A percentile compares a stretch with the other conserved stretches of the same genome.
Evolutionary conservation across 495 filamentous ascomycete genomes (phyloP).

Genomic region (Durotheca rogersii): DNA sequence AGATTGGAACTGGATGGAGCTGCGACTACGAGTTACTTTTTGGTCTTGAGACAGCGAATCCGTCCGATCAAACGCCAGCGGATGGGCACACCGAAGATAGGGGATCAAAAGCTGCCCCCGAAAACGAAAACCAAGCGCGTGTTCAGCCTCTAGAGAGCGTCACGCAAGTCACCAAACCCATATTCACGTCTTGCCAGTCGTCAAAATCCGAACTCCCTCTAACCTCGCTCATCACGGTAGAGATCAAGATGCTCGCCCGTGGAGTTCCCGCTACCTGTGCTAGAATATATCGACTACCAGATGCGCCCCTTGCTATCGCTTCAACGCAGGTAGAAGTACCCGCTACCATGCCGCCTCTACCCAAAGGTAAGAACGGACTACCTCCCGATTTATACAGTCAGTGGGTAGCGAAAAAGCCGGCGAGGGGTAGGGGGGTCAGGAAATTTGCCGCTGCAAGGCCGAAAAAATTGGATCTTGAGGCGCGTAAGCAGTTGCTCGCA

Average conservation of each 20-base stretch:
- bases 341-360: constrained; percentile 35
- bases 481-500: constrained; percentile 54
- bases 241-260: constrained; percentile 40
- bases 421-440: constrained; percentile 19
- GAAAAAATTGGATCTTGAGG: constrained; percentile 34
- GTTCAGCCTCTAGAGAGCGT: constrained; percentile 20
- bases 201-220: constrained; percentile 6
- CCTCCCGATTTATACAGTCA: constrained; percentile 44
- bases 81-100: constrained; percentile 31
- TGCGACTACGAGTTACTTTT: constrained; percentile 82
- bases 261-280: constrained; percentile 45
- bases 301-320: constrained; percentile 2
- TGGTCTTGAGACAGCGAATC: constrained; percentile 20
- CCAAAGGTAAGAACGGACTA: constrained; percentile 15
- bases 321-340: constrained; percentile 46
- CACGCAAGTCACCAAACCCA: constrained; percentile 34
- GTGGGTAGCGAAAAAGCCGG: constrained; percentile 44
- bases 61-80: constrained; percentile 31
- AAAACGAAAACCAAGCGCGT: constrained; percentile 4
- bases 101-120: constrained; percentile 7
- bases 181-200: constrained; percentile 29
- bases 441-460: constrained; percentile 13
- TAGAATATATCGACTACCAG: constrained; percentile 50
- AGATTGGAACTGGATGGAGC: constrained; percentile 78
- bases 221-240: constrained; percentile 36